phyloP scores from a whole-genome alignment of 2,329 filamentous ascomycete genomes.

The Chaetomiaceae sp. region DNA sequence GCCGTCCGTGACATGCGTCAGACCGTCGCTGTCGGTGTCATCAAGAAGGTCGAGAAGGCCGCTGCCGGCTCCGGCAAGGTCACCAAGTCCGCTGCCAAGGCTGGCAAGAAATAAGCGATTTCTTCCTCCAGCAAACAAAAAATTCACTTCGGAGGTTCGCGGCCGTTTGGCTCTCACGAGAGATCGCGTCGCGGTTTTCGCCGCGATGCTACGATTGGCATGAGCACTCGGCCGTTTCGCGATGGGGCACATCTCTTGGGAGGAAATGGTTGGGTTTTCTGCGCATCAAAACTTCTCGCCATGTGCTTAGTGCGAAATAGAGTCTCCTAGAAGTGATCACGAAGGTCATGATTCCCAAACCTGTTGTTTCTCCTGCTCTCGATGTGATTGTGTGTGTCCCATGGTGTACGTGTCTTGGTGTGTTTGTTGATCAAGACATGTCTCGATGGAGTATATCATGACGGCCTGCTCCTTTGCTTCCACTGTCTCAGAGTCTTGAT shows the following conservation, averaged over 20 bases:
- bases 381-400: slow-evolving; percentile 1
- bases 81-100: slow-evolving; percentile 70
- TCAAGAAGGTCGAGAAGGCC: slow-evolving; percentile 78
- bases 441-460: too few species aligned
- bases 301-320: slow-evolving; percentile 35
- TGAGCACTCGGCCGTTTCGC: slow-evolving; percentile 30
- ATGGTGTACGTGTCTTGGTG: too few species aligned
- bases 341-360: slow-evolving; percentile 25
- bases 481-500: too few species aligned
- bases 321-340: slow-evolving; percentile 33
- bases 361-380: not conserved
- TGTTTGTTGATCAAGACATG: too few species aligned
- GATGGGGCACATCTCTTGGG: slow-evolving; percentile 29
- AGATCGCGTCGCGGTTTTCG: slow-evolving; percentile 22
- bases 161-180: slow-evolving; percentile 19
- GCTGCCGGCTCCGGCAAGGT: slow-evolving; percentile 57
- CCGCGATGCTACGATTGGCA: slow-evolving; percentile 26
- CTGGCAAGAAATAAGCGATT: slow-evolving; percentile 64
- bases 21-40: slow-evolving; percentile 90
- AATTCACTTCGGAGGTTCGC: slow-evolving; percentile 18
- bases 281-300: slow-evolving; percentile 32
- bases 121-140: slow-evolving; percentile 20
- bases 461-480: too few species aligned
- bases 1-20: slow-evolving; percentile 98
- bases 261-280: slow-evolving; percentile 31